Evolutionary conservation across 441 rosid species (phyloP), one percentile per base, ranked within the genome.

Genomic region (Croton laevigatus): DNA sequence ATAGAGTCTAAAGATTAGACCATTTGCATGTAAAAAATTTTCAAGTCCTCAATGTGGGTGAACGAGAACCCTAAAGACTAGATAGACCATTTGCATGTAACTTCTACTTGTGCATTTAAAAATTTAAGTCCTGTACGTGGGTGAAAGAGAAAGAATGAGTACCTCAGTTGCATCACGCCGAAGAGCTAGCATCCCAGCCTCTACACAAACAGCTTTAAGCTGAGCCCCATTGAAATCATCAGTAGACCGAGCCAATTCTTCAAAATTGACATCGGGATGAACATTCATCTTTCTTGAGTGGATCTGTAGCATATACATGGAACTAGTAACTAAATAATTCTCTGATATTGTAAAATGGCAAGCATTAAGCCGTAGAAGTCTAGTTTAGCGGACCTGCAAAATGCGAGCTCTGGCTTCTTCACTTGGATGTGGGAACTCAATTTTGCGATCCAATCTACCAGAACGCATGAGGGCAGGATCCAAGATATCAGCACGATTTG

Each of bases 361-460:
- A 32, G 42, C 0, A 22, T 16, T 8, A 20, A 54, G 38, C 16
- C 34, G 19, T 27, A 8, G 17, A 58, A 68, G 19, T 20, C 1
- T 62, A 13, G 10, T 57, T 23, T 11, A 49, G 17, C 73, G 36
- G 42, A 90, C 96, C 88, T 94, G 99, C 79, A 94, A 79, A 75
- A 94, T 94, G 23, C 98, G 87, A 68, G 98, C 97, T 82, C 98
- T 91, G 32, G 98, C 98, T 90, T 94, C 98, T 81, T 94, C 98
- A 60, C 79, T 90, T 38, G 99, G 99, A 75, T 94, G 97, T n/a
- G 99, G 97, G 70, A 94, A 94, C 85, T 94, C 99, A 14, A 94
- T 92, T 83, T 94, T 94, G n/a, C 99, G 88, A 87, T 94, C 99
- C 83, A 92, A 74, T 34, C 98, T 87, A 74, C 98, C 98, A 58